A percentile compares a stretch with the other conserved stretches of the same genome.
Evolutionary conservation across 2,329 filamentous ascomycete species (phyloP).

Genomic region (Cadophora luteo-olivacea): DNA sequence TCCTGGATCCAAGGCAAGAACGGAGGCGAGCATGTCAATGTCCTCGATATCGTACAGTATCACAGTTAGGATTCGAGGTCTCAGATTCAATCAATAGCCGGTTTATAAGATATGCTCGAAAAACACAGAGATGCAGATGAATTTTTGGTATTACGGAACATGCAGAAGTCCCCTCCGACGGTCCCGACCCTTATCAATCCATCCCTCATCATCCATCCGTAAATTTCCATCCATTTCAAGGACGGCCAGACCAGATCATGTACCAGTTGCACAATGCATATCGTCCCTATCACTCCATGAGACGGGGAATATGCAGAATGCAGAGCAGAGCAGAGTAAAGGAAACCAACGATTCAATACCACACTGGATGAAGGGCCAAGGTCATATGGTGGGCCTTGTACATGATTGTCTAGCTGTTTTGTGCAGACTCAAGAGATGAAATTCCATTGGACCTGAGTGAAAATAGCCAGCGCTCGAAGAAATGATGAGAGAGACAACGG

Average conservation of each 20-base stretch:
- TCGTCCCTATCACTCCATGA: neutral
- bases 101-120: too few relatives aligned
- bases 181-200: neutral
- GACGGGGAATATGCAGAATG: slow-evolving; percentile 14
- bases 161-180: neutral
- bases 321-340: neutral
- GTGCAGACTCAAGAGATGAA: slow-evolving; percentile 13
- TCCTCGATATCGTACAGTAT: too few relatives aligned
- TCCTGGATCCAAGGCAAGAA: too few relatives aligned
- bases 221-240: neutral
- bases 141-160: slow-evolving; percentile 6
- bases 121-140: slow-evolving; percentile 4
- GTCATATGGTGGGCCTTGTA: neutral
- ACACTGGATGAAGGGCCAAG: neutral
- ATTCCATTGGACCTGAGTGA: slow-evolving; percentile 1
- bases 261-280: slow-evolving; percentile 1
- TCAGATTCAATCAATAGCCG: too few relatives aligned
- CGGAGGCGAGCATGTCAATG: too few relatives aligned
- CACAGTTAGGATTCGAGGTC: too few relatives aligned
- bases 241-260: neutral
- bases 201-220: neutral
- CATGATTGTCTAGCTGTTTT: slow-evolving; percentile 14
- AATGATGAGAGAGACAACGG: slow-evolving; percentile 26
- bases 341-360: slow-evolving; percentile 10
- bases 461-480: slow-evolving; percentile 23